phyloP scores from a whole-genome alignment of 2,329 filamentous ascomycete genomes.

The Cladosporium sp. region DNA sequence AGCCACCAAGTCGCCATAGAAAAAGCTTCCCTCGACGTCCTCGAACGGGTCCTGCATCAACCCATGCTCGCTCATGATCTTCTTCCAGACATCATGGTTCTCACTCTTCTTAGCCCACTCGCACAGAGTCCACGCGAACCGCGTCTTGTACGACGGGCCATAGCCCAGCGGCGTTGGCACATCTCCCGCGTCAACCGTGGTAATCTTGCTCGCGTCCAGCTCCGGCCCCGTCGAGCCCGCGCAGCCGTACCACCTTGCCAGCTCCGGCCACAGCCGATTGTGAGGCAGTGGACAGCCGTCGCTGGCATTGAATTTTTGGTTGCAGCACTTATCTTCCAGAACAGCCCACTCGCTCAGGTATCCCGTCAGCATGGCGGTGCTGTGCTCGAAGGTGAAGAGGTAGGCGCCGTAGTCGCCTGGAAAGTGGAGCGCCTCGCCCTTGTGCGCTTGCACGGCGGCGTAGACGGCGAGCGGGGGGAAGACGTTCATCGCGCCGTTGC shows the following conservation, averaged over 20 bases:
- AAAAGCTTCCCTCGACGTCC: constrained; percentile 42
- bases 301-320: constrained; percentile 45
- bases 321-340: constrained; percentile 34
- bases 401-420: constrained; percentile 40
- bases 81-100: constrained; percentile 42
- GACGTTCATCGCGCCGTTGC: constrained; percentile 47
- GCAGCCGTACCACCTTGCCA: constrained; percentile 40
- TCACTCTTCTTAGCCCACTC: constrained; percentile 42
- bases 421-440: constrained; percentile 38
- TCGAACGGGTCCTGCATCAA: constrained; percentile 38
- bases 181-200: constrained; percentile 17
- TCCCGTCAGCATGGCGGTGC: constrained; percentile 42
- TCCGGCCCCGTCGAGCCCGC: constrained; percentile 27
- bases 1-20: constrained; percentile 40
- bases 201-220: constrained; percentile 24
- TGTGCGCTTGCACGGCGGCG: constrained; percentile 41
- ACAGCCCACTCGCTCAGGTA: constrained; percentile 48
- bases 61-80: constrained; percentile 37
- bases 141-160: constrained; percentile 36
- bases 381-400: constrained; percentile 39
- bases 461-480: constrained; percentile 46
- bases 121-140: constrained; percentile 37
- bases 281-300: constrained; percentile 43
- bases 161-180: constrained; percentile 32
- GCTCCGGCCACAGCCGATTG: constrained; percentile 43